Conservation (phyloP, 306 rosid species). For the Hippophae tibetana region DNA sequence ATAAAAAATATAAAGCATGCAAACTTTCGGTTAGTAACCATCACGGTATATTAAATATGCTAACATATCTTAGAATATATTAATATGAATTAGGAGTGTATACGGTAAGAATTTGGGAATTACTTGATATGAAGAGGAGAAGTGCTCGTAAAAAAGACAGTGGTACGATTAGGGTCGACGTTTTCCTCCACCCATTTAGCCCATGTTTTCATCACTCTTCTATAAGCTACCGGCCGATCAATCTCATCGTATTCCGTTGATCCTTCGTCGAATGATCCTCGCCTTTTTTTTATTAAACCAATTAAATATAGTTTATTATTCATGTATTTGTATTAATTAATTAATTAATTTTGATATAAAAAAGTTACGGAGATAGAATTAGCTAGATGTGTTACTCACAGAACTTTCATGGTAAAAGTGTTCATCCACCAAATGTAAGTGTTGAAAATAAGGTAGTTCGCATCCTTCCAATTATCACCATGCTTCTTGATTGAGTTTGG, state of each 20-base stretch:
- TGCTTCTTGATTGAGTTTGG: conserved; percentile 84
- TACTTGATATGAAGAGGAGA: conserved; percentile 98
- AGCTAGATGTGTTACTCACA: conserved; percentile 48
- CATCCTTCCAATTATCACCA: conserved; percentile 66
- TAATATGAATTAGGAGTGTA: background rate
- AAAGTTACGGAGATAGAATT: background rate
- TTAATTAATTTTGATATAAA: background rate
- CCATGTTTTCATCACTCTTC: conserved; percentile 70
- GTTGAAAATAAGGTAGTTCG: conserved; percentile 73
- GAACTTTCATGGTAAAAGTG: conserved; percentile 60
- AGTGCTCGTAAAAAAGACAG: conserved; percentile 74
- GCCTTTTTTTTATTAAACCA: conserved; percentile 30
- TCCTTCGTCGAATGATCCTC: conserved; percentile 80
- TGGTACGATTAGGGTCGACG: conserved; percentile 67
- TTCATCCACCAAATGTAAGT: conserved; percentile 99
- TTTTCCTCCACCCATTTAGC: conserved; percentile 68
- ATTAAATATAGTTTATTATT: background rate
- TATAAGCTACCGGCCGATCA: conserved; percentile 52
- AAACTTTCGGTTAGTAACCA: too few relatives aligned
- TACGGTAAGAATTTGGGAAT: conserved; percentile 1
- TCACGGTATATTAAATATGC: too few relatives aligned
- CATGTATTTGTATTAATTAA: background rate
- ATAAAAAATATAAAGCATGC: too few relatives aligned
- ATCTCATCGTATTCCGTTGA: conserved; percentile 67
- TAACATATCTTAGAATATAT: too few relatives aligned